These are phyloP conservation scores for Stramenopiles sp. DNA, from an alignment of 352 stramenopile species.

Conservation along the genomic window DNA sequence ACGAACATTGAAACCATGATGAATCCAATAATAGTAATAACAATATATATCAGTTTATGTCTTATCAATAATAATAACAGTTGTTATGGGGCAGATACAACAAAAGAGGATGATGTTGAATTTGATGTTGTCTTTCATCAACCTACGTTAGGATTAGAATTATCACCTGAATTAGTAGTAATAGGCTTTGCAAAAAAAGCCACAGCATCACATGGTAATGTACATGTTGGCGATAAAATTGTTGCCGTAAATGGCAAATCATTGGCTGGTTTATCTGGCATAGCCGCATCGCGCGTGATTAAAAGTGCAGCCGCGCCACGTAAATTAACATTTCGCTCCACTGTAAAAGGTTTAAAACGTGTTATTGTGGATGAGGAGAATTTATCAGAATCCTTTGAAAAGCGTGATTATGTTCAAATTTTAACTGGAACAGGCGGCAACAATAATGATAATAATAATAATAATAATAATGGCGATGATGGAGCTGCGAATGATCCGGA, in stretches of 20 bases:
- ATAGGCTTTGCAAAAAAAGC: not conserved
- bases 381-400: not conserved
- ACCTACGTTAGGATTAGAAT: not conserved
- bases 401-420: not conserved
- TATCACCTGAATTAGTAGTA: not conserved
- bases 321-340: not conserved
- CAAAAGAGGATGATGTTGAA: not conserved
- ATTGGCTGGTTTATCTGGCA: not conserved
- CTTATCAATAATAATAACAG: no score
- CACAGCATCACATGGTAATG: not conserved
- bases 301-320: not conserved
- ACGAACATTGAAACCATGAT: no score
- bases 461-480: no score
- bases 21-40: no score
- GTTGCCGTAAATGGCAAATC: not conserved
- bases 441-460: no score
- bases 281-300: not conserved
- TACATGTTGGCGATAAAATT: not conserved
- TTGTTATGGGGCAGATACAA: not conserved
- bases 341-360: not conserved
- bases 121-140: not conserved
- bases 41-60: no score
- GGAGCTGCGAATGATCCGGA: not conserved
- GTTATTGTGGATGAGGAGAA: not conserved
- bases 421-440: not conserved